phyloP scores from a whole-genome alignment of 108 stramenopile species.

The Hondaea fermentalgiana region DNA sequence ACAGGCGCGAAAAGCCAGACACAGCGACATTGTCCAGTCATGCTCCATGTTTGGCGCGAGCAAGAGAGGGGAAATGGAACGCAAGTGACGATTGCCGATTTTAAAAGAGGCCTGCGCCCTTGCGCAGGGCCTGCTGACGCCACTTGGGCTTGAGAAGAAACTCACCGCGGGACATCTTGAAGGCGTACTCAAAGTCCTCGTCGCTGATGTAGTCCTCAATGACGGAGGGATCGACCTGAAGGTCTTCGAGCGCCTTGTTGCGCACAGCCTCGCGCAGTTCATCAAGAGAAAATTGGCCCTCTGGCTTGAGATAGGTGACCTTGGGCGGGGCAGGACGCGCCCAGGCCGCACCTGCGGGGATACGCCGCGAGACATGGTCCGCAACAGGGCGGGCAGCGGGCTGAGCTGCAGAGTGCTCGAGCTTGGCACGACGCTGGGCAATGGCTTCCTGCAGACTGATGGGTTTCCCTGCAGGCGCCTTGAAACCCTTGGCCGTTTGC shows the following conservation, averaged over 20 bases:
- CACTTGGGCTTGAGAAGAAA: constrained; percentile 15
- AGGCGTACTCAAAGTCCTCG: not conserved
- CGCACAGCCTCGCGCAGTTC: not conserved
- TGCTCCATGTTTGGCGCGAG: too few species aligned
- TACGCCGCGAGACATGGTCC: not conserved
- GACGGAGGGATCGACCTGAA: not conserved
- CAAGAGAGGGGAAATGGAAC: too few species aligned
- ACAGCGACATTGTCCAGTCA: too few species aligned
- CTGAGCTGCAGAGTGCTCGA: not conserved
- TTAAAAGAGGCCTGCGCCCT: constrained; percentile 2
- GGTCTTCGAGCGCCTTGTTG: not conserved
- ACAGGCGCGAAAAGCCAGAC: too few species aligned
- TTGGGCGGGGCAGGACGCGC: not conserved
- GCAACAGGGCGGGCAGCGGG: not conserved
- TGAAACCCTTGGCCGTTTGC: not conserved
- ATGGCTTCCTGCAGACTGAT: not conserved
- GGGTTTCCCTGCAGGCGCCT: not conserved
- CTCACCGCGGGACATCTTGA: not conserved
- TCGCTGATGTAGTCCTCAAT: constrained; percentile 9
- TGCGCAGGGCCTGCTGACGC: constrained; percentile 1
- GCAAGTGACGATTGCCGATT: too few species aligned
- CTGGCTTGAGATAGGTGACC: not conserved
- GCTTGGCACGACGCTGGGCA: not conserved
- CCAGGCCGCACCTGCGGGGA: too few species aligned
- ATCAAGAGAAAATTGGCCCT: not conserved